These are phyloP conservation scores for Cytospora piceicola DNA, from an alignment of 2,329 filamentous ascomycete species.

Conservation along the genomic window DNA sequence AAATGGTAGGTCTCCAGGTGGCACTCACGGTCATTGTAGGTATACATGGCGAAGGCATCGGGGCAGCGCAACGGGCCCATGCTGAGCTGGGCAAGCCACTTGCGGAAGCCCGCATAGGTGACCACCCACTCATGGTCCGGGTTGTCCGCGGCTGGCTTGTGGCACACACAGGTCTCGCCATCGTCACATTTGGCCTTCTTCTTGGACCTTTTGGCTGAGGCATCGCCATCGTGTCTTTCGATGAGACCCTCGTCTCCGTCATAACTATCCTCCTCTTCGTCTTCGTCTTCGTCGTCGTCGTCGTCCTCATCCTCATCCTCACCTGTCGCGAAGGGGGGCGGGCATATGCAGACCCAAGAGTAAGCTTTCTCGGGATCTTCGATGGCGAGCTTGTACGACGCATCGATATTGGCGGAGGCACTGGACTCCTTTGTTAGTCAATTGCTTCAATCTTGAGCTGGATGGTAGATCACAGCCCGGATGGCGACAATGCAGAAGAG, in stretches of 20 bases:
- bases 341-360: slow-evolving; percentile 13
- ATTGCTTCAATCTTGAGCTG: background rate
- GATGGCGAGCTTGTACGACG: background rate
- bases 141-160: slow-evolving; percentile 37
- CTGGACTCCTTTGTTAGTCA: background rate
- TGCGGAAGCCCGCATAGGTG: slow-evolving; percentile 38
- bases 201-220: background rate
- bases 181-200: slow-evolving; percentile 1
- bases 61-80: slow-evolving; percentile 38
- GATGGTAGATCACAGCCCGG: background rate
- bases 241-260: background rate
- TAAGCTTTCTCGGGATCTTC: background rate
- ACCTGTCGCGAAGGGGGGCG: background rate
- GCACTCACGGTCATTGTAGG: slow-evolving; percentile 45
- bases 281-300: background rate
- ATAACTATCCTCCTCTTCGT: background rate
- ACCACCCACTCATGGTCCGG: slow-evolving; percentile 41
- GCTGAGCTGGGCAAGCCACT: slow-evolving; percentile 34
- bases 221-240: background rate
- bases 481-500: background rate
- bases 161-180: slow-evolving; percentile 36
- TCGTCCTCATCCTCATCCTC: background rate
- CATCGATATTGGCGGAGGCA: slow-evolving; percentile 11
- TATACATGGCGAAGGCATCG: slow-evolving; percentile 47
- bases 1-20: background rate